Percentiles rank a stretch among this genome's conserved stretches.
Conservation (phyloP, 108 stramenopile species). For the Nitzschia putrida region DNA sequence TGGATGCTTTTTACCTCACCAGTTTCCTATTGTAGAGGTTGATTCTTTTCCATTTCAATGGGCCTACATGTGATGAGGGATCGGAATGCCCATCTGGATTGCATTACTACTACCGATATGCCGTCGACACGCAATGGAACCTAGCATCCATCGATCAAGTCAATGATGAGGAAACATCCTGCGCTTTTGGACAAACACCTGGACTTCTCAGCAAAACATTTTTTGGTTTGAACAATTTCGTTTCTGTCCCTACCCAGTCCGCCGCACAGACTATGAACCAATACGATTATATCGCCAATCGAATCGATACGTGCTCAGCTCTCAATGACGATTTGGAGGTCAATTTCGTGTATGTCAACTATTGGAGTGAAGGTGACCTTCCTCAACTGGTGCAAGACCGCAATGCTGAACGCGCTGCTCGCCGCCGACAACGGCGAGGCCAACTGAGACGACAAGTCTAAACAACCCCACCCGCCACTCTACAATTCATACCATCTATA, state of each 20-base stretch:
- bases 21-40: conserved; percentile 37
- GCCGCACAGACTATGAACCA: conserved; percentile 42
- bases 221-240: conserved; percentile 62
- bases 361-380: conserved; percentile 62
- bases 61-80: conserved; percentile 49
- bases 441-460: background rate
- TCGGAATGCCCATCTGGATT: conserved; percentile 54
- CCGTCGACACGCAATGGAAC: conserved; percentile 62
- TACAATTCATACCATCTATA: too few species aligned
- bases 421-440: background rate
- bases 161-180: conserved; percentile 43
- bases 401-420: conserved; percentile 28
- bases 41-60: conserved; percentile 65
- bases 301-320: conserved; percentile 43
- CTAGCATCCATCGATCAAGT: conserved; percentile 44
- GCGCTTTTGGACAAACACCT: conserved; percentile 48
- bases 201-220: conserved; percentile 27
- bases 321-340: conserved; percentile 26
- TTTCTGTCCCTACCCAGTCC: conserved; percentile 38
- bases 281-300: conserved; percentile 21
- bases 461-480: too few species aligned
- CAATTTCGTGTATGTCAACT: conserved; percentile 60
- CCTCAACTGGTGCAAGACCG: conserved; percentile 49
- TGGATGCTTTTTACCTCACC: conserved; percentile 7
- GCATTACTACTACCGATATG: conserved; percentile 51